Evolutionary conservation across 108 stramenopile genomes (phyloP).

Genomic region (Nitzschia sp.): DNA sequence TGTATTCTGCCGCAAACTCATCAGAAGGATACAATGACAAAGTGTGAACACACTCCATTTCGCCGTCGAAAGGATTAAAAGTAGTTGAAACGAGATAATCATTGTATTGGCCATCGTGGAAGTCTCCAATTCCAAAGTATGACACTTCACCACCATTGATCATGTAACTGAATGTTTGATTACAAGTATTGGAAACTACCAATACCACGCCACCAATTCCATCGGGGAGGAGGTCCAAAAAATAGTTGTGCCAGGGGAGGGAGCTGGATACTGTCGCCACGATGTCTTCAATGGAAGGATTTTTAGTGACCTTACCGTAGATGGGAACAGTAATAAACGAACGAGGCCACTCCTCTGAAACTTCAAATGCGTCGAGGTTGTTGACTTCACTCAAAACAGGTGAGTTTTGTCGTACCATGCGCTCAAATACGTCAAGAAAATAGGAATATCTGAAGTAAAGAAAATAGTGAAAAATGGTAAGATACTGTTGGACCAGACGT

Average conservation of each 20-base stretch:
- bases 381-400: conserved; percentile 1
- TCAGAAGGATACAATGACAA: neutral
- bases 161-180: conserved; percentile 4
- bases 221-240: neutral
- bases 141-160: conserved; percentile 2
- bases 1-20: neutral
- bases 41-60: neutral
- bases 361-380: neutral
- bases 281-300: neutral
- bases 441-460: neutral
- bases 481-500: too few species aligned
- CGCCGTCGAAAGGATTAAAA: neutral
- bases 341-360: neutral
- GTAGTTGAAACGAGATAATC: neutral
- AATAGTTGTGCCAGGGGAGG: neutral
- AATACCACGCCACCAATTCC: conserved; percentile 20
- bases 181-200: neutral
- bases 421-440: neutral
- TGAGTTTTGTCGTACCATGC: neutral
- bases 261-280: conserved; percentile 1
- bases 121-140: conserved; percentile 7
- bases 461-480: too few species aligned
- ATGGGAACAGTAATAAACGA: conserved; percentile 3
- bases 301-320: neutral
- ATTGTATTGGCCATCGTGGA: conserved; percentile 3